Evolutionary conservation across 2,329 filamentous ascomycete genomes (phyloP), one percentile per base, ranked within the genome.

Genomic region (Lecanicillium sp.): DNA sequence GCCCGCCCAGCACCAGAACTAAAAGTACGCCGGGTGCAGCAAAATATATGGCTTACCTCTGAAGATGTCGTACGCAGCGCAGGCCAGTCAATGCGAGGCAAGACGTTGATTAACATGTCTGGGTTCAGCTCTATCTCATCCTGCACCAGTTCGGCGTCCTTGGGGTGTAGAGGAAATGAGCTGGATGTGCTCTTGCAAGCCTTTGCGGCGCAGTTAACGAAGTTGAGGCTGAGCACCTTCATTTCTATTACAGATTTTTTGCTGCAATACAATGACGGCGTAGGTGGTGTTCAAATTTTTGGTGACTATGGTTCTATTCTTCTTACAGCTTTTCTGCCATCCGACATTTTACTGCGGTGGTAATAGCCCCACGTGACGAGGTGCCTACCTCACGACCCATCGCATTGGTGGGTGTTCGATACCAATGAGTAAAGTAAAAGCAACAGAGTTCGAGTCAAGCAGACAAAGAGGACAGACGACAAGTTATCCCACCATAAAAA

Each of bases 191-290:
- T 76, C 66, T 94, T 95, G 82, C 92, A 98, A 41, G 84, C 73
- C 72, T 96, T 97, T 58, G 94, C 84, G 45, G 92, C 90, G 71
- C 92, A 98, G 54, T 87, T 92, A 48, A 97, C 71, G 65, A 98
- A 98, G 66, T 97, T 97, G 54, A 94, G 81, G 44, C 88, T 96
- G 37, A 97, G 78, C 46, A 97, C 71, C 64, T 97, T 97, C 92
- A 98, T 98, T 41, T 41, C 44, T 30, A 40, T 14, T 22, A 15
- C 19, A 28, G 31, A 41, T 36, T 20, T 18, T 27, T 22, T 38
- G 19, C n/a, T n/a, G n/a, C n/a, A n/a, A n/a, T n/a, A n/a, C n/a
- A n/a, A n/a, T n/a, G n/a, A n/a, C n/a, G n/a, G n/a, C n/a, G n/a
- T n/a, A n/a, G n/a, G n/a, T n/a, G n/a, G n/a, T n/a, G 12, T 33